These are phyloP conservation scores for Exidia glandulosa DNA, from an alignment of 768 basidiomycete species.

Conservation along the genomic window DNA sequence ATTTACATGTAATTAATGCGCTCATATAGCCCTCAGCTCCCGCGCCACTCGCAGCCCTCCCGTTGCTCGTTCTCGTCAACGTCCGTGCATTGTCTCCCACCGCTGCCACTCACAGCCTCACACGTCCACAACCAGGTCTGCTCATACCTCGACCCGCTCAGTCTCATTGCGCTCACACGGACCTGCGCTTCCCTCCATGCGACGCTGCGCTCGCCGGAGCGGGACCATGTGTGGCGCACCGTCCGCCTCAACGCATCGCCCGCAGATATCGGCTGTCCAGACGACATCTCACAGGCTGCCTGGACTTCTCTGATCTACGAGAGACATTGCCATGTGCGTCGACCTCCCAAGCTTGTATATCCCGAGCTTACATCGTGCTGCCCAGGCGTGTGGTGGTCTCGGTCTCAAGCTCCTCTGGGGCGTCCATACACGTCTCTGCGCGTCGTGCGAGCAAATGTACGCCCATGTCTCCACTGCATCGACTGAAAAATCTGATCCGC, in stretches of 20 bases:
- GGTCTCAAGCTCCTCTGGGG: neutral
- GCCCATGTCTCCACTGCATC: too few species aligned
- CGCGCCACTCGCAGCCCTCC: neutral
- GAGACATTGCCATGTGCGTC: neutral
- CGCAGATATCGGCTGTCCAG: neutral
- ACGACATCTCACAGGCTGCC: neutral
- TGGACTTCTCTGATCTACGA: neutral
- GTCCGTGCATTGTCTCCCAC: neutral
- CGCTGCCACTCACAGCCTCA: too few species aligned
- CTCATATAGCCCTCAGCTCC: too few species aligned
- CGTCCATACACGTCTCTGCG: too few species aligned
- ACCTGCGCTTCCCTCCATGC: neutral
- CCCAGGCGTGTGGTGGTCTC: neutral
- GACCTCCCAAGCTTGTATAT: neutral
- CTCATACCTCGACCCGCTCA: neutral
- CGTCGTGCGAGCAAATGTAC: too few species aligned
- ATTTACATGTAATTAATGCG: too few species aligned
- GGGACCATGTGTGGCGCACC: neutral
- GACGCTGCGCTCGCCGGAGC: neutral
- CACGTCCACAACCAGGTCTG: neutral
- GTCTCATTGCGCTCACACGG: neutral
- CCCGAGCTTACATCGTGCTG: neutral
- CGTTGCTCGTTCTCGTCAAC: neutral
- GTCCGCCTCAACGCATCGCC: neutral
- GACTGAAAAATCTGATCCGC: too few species aligned